phyloP scores from a whole-genome alignment of 345 rosid species.

The Arabis hirsuta region DNA sequence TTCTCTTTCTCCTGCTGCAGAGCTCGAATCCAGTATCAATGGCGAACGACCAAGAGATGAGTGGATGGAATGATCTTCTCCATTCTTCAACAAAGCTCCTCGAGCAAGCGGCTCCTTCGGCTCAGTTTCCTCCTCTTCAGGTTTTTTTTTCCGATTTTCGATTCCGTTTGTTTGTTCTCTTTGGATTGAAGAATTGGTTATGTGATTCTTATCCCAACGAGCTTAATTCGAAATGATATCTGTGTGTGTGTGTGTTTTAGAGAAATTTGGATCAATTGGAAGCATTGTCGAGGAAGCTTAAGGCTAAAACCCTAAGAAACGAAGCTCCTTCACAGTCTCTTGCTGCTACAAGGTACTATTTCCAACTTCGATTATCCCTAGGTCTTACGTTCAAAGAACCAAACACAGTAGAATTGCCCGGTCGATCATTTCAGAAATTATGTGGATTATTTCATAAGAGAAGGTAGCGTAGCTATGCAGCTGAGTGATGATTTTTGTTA shows the following conservation, averaged over 20 bases:
- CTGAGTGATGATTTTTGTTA: conserved; percentile 11
- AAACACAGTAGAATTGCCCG: neutral
- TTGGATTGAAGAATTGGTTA: neutral
- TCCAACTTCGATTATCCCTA: neutral
- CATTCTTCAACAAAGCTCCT: conserved; percentile 93
- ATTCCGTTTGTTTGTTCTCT: conserved; percentile 10
- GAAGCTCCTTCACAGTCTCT: conserved; percentile 86
- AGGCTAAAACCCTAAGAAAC: conserved; percentile 73
- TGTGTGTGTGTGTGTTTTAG: conserved; percentile 43
- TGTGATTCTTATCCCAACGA: neutral
- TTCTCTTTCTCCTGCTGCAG: conserved; percentile 2
- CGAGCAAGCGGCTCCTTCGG: conserved; percentile 95
- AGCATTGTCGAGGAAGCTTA: conserved; percentile 86
- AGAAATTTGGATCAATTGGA: conserved; percentile 89
- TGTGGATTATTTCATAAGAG: neutral
- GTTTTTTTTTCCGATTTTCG: conserved; percentile 42
- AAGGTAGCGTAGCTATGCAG: neutral
- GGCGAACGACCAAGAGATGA: conserved; percentile 85
- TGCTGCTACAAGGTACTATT: conserved; percentile 78
- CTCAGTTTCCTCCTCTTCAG: conserved; percentile 99
- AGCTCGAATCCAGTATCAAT: conserved; percentile 44
- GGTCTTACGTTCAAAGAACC: conserved; percentile 2
- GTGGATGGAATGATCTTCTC: conserved; percentile 92
- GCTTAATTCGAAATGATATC: neutral
- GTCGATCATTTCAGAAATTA: neutral